Percentiles rank a stretch among this genome's conserved stretches.
Conservation (phyloP, 2,329 filamentous ascomycete species). For the Exserohilum rostratum region DNA sequence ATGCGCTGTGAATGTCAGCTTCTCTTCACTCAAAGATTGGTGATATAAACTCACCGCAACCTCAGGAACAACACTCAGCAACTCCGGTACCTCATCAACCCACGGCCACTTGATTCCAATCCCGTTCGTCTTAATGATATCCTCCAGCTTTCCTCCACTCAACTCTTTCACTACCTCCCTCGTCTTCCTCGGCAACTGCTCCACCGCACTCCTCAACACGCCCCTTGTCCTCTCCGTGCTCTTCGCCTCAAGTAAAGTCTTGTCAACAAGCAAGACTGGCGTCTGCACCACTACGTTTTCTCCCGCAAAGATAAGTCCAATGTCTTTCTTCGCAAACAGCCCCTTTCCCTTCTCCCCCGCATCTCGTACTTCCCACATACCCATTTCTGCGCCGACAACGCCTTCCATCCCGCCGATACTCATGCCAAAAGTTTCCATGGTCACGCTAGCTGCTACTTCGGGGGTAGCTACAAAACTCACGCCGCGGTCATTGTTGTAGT, state of each 20-base stretch:
- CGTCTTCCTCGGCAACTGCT: conserved; percentile 32
- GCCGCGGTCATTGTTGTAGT: conserved; percentile 35
- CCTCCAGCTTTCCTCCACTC: conserved; percentile 22
- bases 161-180: conserved; percentile 19
- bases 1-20: conserved; percentile 33
- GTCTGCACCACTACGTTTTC: conserved; percentile 32
- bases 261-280: conserved; percentile 32
- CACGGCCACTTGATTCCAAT: conserved; percentile 29
- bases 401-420: conserved; percentile 18
- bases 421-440: conserved; percentile 20
- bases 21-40: accelerated
- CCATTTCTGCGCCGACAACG: conserved; percentile 19
- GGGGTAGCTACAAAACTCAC: conserved; percentile 39
- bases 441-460: conserved; percentile 30
- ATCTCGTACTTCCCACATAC: conserved; percentile 29
- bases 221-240: conserved; percentile 11
- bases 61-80: conserved; percentile 36
- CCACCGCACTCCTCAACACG: conserved; percentile 27
- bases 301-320: conserved; percentile 27
- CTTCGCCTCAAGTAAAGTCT: conserved; percentile 16
- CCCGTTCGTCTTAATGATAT: conserved; percentile 36
- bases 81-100: conserved; percentile 23
- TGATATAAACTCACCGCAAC: conserved; percentile 32
- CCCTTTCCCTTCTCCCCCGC: conserved; percentile 32
- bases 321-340: conserved; percentile 29